These are phyloP conservation scores for Ocimum tenuiflorum DNA, from an alignment of 257 asterid species.

Conservation along the genomic window DNA sequence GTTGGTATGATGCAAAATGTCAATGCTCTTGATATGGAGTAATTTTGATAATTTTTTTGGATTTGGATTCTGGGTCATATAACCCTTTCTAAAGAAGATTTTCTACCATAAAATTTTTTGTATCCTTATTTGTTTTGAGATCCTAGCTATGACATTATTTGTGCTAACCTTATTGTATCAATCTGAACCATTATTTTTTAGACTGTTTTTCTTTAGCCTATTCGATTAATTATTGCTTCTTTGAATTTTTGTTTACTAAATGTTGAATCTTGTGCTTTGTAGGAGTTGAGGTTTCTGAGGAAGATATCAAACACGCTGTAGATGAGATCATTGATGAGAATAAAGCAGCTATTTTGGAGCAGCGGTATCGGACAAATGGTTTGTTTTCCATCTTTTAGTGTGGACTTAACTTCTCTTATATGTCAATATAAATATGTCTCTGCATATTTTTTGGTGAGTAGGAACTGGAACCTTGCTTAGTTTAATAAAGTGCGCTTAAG, in stretches of 20 bases:
- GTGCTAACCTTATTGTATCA: background rate
- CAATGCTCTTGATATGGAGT: background rate
- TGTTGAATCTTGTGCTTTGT: constrained; percentile 15
- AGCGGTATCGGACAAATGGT: constrained; percentile 86
- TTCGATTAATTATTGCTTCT: background rate
- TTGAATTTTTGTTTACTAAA: background rate
- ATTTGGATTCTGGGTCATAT: background rate
- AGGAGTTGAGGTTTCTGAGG: constrained; percentile 76
- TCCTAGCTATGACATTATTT: background rate
- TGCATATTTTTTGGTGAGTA: background rate
- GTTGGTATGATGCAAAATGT: constrained; percentile 48
- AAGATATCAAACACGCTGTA: constrained; percentile 52
- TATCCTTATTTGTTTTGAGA: background rate
- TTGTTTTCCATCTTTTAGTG: constrained; percentile 24
- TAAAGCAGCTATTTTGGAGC: constrained; percentile 51
- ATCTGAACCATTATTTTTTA: background rate
- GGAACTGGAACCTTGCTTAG: no score
- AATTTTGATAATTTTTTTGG: background rate
- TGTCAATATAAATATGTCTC: background rate
- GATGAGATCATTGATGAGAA: constrained; percentile 69
- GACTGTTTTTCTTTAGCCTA: background rate
- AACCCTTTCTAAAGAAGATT: background rate
- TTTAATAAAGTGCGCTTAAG: no score
- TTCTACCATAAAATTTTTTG: background rate
- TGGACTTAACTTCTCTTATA: background rate